Percentiles rank a stretch among this genome's conserved stretches.
phyloP scores from a whole-genome alignment of 306 rosid species.

The Dryas drummondii region DNA sequence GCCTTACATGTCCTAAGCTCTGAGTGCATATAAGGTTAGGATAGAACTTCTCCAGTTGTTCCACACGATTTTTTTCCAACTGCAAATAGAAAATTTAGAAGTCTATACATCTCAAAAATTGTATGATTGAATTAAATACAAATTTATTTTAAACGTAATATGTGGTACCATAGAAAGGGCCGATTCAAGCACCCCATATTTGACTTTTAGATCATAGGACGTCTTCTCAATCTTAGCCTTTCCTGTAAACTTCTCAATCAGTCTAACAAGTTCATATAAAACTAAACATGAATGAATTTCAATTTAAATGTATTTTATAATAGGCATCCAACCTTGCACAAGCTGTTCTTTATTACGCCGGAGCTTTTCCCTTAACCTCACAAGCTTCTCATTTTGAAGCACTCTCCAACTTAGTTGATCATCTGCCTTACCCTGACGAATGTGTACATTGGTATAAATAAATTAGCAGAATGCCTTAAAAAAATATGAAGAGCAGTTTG shows the following conservation, averaged over 20 bases:
- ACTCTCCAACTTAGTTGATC: constrained; percentile 83
- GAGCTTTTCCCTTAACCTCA: constrained; percentile 72
- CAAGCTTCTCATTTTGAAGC: constrained; percentile 78
- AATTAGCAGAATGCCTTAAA: background rate
- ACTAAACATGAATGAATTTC: constrained; percentile 14
- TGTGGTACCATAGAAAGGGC: constrained; percentile 68
- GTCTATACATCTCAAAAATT: background rate
- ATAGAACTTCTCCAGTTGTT: constrained; percentile 83
- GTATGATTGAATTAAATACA: background rate
- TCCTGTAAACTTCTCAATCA: constrained; percentile 50
- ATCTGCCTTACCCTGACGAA: constrained; percentile 78
- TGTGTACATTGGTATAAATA: constrained; percentile 27
- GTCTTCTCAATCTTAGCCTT: constrained; percentile 58
- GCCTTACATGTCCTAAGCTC: constrained; percentile 83
- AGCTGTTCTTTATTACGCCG: constrained; percentile 51
- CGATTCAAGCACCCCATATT: constrained; percentile 68
- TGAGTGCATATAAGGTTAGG: constrained; percentile 90
- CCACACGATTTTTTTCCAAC: constrained; percentile 76
- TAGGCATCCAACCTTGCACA: constrained; percentile 55
- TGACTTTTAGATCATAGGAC: constrained; percentile 63
- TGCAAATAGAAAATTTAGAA: constrained; percentile 37
- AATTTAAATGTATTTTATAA: constrained; percentile 6
- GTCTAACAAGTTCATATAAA: constrained; percentile 22
- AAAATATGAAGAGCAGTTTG: constrained; percentile 10
- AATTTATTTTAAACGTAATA: background rate